These are phyloP conservation scores for Forsythia viridissima DNA, from an alignment of 257 asterid species.

Conservation along the genomic window DNA sequence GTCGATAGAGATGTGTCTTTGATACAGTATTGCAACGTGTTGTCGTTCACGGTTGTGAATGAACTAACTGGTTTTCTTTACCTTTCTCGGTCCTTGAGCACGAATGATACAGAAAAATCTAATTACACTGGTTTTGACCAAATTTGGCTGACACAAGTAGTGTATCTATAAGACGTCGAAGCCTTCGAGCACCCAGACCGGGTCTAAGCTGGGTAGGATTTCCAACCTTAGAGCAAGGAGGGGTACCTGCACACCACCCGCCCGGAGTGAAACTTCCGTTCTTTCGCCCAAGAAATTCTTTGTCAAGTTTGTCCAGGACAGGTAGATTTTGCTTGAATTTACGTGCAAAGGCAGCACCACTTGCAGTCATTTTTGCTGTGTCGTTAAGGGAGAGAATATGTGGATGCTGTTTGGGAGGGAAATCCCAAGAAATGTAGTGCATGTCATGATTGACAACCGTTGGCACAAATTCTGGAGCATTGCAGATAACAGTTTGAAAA, in stretches of 20 bases:
- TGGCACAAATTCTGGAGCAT: constrained; percentile 67
- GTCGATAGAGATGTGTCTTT: not conserved
- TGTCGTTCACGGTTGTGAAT: not conserved
- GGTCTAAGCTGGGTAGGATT: constrained; percentile 55
- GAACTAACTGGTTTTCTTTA: not conserved
- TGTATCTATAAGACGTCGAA: constrained; percentile 55
- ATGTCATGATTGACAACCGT: constrained; percentile 93
- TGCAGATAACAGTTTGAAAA: constrained; percentile 90
- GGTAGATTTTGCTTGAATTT: constrained; percentile 66
- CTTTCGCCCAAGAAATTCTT: constrained; percentile 48
- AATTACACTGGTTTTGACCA: constrained; percentile 59
- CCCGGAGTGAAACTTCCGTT: constrained; percentile 81
- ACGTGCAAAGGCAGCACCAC: constrained; percentile 93
- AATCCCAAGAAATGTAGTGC: constrained; percentile 95
- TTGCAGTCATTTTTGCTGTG: constrained; percentile 58
- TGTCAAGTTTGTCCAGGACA: constrained; percentile 66
- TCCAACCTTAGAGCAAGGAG: constrained; percentile 73
- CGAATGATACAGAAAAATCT: constrained; percentile 29
- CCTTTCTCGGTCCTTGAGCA: constrained; percentile 3
- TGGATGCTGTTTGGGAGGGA: constrained; percentile 91
- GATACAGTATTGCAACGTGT: not conserved
- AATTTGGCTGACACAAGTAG: constrained; percentile 36
- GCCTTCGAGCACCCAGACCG: constrained; percentile 71
- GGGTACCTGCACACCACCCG: constrained; percentile 84
- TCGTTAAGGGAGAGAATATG: constrained; percentile 63